Evolutionary conservation across 352 stramenopile genomes (phyloP), one percentile per base, ranked within the genome.

Genomic region (Hyaloperonospora brassicae): DNA sequence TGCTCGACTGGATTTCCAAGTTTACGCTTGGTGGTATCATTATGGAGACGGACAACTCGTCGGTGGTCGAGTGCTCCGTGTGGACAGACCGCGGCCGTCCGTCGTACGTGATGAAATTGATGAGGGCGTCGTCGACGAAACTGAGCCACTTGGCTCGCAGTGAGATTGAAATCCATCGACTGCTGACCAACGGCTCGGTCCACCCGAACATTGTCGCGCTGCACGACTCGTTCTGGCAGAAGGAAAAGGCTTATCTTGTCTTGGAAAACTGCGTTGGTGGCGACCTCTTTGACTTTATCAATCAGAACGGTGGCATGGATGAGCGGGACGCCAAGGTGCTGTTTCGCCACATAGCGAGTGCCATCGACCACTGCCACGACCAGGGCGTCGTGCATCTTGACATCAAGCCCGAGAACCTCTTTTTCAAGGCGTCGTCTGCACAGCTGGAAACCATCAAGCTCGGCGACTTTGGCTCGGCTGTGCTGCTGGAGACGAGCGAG

Each of bases 321-420:
- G 78, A 89, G 34, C 54, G 53, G 10, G 50, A 65, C 7, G 79
- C 76, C 24, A 77, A 74, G 55, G 57, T 53, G 1, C 38, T 89
- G 0, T 83, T 89, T 39, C 72, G 70, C 21, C 72, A 73, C 47
- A 70, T 89, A 31, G 61, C 68, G 1, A 66, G 67, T 17, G 76
- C 79, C 17, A 51, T 91, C 22, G 51, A 53, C 31, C 73, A 77
- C 52, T 62, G 84, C 21, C 81, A 92, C 47, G 66, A 75, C 12
- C 69, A 83, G 11, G 70, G 62, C 14, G 60, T 92, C 17, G 65
- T 89, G 6, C 81, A 92, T 25, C 44, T 92, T 51, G 81, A 89
- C 41, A 80, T 92, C 46, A 92, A 92, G 61, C 81, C 81, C 1
- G 76, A 87, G 50, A 92, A 92, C 47, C 43, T 92, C 12, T 75